These are phyloP conservation scores for Pichia nanzhaoensis DNA, from an alignment of 805 yeast genomes.

Conservation along the genomic window DNA sequence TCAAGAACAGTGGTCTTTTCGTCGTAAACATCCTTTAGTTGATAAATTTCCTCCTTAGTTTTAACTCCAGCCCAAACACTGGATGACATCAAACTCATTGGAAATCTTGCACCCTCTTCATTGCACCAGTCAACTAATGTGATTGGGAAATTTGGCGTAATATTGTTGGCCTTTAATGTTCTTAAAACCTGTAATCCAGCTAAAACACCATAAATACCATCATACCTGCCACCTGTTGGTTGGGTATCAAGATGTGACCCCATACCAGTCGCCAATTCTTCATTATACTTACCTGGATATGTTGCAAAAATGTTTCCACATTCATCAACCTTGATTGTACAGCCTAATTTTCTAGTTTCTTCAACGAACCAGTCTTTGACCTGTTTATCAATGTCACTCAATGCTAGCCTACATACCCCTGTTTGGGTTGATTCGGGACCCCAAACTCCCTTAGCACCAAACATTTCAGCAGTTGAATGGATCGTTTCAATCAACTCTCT, in stretches of 20 bases:
- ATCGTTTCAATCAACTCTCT: constrained; percentile 44
- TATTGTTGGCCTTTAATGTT: constrained; percentile 53
- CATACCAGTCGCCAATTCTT: constrained; percentile 51
- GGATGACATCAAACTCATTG: constrained; percentile 60
- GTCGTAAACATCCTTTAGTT: constrained; percentile 49
- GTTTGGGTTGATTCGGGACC: constrained; percentile 50
- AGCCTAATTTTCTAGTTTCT: constrained; percentile 48
- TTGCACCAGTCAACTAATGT: constrained; percentile 66
- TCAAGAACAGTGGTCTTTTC: constrained; percentile 41
- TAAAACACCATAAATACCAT: constrained; percentile 64
- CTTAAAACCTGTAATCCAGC: constrained; percentile 62
- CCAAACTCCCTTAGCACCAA: constrained; percentile 62
- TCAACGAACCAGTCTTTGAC: constrained; percentile 61
- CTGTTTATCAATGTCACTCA: constrained; percentile 53
- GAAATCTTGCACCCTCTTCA: constrained; percentile 75
- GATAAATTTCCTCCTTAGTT: constrained; percentile 42
- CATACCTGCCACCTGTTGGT: constrained; percentile 74
- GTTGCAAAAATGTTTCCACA: constrained; percentile 66
- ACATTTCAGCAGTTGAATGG: constrained; percentile 48
- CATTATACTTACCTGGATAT: constrained; percentile 46
- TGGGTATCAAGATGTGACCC: constrained; percentile 76
- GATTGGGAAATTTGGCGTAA: constrained; percentile 58
- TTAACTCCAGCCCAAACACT: constrained; percentile 58
- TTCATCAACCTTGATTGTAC: constrained; percentile 51
- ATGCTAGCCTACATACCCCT: constrained; percentile 61